Conservation (phyloP, 257 asterid species). For the Asclepias syriaca region DNA sequence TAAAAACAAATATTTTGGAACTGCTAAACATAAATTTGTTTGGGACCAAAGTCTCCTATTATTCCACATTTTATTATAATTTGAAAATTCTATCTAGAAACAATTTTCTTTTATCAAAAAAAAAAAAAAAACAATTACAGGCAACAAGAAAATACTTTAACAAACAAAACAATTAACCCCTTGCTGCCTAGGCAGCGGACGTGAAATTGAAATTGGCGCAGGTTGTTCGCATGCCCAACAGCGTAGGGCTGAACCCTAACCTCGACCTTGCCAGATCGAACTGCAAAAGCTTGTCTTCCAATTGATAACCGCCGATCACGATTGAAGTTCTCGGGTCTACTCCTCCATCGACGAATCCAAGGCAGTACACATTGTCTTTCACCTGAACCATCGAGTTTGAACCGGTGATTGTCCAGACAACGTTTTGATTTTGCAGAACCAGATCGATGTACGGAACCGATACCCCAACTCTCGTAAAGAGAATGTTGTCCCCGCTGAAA, state of each 20-base stretch:
- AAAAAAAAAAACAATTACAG: too few relatives aligned
- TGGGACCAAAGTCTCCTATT: too few relatives aligned
- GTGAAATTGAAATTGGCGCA: constrained; percentile 80
- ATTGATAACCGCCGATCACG: constrained; percentile 53
- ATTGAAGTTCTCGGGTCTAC: constrained; percentile 42
- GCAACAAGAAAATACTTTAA: too few relatives aligned
- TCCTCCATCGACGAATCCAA: constrained; percentile 55
- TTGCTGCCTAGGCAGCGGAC: constrained; percentile 9
- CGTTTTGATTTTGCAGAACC: constrained; percentile 42
- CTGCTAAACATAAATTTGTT: too few relatives aligned
- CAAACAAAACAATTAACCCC: too few relatives aligned
- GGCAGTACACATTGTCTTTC: constrained; percentile 35
- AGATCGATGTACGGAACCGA: constrained; percentile 46
- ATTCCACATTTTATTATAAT: too few relatives aligned
- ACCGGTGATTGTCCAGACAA: constrained; percentile 51
- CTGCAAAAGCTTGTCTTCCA: constrained; percentile 49
- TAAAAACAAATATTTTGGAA: too few relatives aligned
- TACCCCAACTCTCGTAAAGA: constrained; percentile 45
- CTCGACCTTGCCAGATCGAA: constrained; percentile 59
- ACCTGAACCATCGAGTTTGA: constrained; percentile 56
- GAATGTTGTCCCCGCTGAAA: constrained; percentile 31
- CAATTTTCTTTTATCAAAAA: not conserved
- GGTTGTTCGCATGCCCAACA: constrained; percentile 39
- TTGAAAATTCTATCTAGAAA: too few relatives aligned
- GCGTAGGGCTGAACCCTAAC: constrained; percentile 46